phyloP scores from a whole-genome alignment of 352 stramenopile genomes.

The Lagenidium giganteum region DNA sequence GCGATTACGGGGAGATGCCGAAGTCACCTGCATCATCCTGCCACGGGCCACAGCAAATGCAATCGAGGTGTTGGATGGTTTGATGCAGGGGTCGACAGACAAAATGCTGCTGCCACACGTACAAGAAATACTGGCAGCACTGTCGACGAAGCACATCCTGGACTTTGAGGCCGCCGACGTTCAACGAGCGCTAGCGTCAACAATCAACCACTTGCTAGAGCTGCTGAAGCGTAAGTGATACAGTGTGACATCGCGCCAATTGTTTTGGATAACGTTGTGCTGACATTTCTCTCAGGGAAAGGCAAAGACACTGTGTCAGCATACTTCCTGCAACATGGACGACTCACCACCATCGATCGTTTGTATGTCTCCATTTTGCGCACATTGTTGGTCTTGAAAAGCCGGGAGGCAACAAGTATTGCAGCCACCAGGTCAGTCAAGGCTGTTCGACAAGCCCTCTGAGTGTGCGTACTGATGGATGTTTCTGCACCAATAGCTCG shows the following conservation, averaged over 20 bases:
- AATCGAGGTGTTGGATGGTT: conserved; percentile 42
- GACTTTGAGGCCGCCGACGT: conserved; percentile 34
- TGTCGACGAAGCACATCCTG: conserved; percentile 30
- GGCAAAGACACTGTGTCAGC: conserved; percentile 40
- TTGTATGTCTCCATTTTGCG: conserved; percentile 2
- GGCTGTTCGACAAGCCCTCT: no score
- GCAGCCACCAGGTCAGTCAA: no score
- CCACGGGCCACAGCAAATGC: conserved; percentile 17
- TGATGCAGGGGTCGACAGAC: conserved; percentile 58
- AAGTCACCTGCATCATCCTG: conserved; percentile 24
- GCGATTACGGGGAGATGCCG: conserved; percentile 47
- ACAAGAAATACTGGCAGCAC: conserved; percentile 38
- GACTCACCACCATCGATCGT: conserved; percentile 15
- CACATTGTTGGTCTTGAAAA: no score
- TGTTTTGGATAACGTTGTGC: no score
- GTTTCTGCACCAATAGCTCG: no score
- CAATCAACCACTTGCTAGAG: conserved; percentile 27
- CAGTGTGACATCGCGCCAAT: not conserved
- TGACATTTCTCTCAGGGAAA: conserved; percentile 20
- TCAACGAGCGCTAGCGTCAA: conserved; percentile 23
- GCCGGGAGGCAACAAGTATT: no score
- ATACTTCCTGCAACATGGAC: conserved; percentile 46
- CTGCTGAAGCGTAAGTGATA: conserved; percentile 42
- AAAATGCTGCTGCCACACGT: conserved; percentile 53
- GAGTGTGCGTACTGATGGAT: no score